Conservation (phyloP, 768 basidiomycete species). For the Pleurotus giganteus region DNA sequence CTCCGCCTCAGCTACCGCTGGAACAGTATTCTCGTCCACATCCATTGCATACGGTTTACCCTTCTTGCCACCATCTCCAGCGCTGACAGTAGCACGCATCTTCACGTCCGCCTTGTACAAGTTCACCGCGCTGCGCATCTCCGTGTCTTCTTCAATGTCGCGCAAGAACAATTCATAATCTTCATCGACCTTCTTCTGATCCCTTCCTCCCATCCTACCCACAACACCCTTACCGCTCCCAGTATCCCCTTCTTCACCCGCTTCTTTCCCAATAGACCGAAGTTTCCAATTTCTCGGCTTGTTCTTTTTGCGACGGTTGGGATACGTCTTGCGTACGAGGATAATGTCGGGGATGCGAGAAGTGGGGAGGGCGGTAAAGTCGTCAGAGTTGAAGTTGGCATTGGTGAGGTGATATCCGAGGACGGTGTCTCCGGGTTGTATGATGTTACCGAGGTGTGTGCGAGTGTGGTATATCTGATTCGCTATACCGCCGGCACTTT, state of each 20-base stretch:
- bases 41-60: slow-evolving; percentile 62
- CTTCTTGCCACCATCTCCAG: slow-evolving; percentile 31
- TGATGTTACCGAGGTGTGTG: slow-evolving; percentile 86
- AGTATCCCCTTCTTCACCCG: slow-evolving; percentile 65
- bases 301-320: slow-evolving; percentile 88
- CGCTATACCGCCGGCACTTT: slow-evolving; percentile 44
- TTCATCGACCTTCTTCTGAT: slow-evolving; percentile 90
- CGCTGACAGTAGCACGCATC: slow-evolving; percentile 47
- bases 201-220: slow-evolving; percentile 85
- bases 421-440: slow-evolving; percentile 94
- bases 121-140: slow-evolving; percentile 84
- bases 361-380: slow-evolving; percentile 65
- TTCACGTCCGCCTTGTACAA: slow-evolving; percentile 72
- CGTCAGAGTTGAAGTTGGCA: slow-evolving; percentile 90
- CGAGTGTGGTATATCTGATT: slow-evolving; percentile 93
- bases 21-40: slow-evolving; percentile 46
- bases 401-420: slow-evolving; percentile 89
- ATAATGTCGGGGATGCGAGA: slow-evolving; percentile 86
- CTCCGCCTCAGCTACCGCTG: slow-evolving; percentile 35
- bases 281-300: slow-evolving; percentile 84
- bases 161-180: slow-evolving; percentile 96
- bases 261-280: slow-evolving; percentile 90
- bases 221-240: slow-evolving; percentile 76
- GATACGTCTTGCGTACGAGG: slow-evolving; percentile 94
- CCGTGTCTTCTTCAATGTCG: slow-evolving; percentile 92